Evolutionary conservation across 805 yeast species (phyloP).

Genomic region (Suhomyces canberraensis): DNA sequence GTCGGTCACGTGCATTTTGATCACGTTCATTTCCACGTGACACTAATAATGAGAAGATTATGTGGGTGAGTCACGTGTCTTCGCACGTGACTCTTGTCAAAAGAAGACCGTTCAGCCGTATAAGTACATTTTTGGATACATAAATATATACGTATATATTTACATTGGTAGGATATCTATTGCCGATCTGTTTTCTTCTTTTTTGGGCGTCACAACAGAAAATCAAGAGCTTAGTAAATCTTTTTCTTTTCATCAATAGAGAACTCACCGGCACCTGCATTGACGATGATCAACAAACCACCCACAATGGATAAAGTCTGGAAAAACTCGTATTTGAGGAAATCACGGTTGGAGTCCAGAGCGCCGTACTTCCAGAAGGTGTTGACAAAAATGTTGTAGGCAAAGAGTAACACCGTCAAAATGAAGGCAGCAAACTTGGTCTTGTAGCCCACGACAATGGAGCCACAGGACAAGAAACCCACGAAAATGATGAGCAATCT

Average conservation of each 20-base stretch:
- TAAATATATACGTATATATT: too few relatives aligned
- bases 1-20: too few relatives aligned
- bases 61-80: too few relatives aligned
- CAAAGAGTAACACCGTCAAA: conserved; percentile 63
- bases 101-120: too few relatives aligned
- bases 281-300: conserved; percentile 84
- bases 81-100: too few relatives aligned
- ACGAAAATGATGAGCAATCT: conserved; percentile 62
- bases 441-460: conserved; percentile 88
- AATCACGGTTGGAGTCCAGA: conserved; percentile 78
- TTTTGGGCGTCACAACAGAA: too few relatives aligned
- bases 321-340: conserved; percentile 86
- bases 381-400: conserved; percentile 76
- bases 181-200: too few relatives aligned
- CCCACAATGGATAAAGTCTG: conserved; percentile 95
- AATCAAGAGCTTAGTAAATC: conserved; percentile 61
- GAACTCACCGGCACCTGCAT: conserved; percentile 94
- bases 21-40: too few relatives aligned
- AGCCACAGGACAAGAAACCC: conserved; percentile 66
- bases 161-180: too few relatives aligned
- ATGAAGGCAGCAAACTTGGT: conserved; percentile 82
- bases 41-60: too few relatives aligned
- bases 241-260: conserved; percentile 95
- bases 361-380: conserved; percentile 82
- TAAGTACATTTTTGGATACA: too few relatives aligned